A percentile compares a stretch with the other conserved stretches of the same genome.
phyloP scores from a whole-genome alignment of 148 eudicot genomes.

The Rhododendron ovatum region DNA sequence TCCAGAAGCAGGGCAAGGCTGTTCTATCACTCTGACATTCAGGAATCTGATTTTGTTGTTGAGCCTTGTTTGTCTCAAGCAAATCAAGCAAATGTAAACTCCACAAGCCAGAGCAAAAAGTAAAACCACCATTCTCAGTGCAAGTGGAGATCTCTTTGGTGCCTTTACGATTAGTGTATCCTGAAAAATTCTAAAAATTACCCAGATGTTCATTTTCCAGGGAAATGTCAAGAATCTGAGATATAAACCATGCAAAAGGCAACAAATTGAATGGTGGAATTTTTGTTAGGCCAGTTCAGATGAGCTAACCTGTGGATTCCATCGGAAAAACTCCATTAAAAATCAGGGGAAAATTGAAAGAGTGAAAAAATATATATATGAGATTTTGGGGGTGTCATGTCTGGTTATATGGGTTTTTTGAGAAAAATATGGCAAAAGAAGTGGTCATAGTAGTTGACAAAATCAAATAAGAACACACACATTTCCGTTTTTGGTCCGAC shows the following conservation, averaged over 20 bases:
- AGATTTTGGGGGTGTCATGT: constrained; percentile 8
- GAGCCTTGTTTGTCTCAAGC: constrained; percentile 30
- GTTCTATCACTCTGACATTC: constrained; percentile 27
- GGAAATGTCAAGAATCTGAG: not conserved
- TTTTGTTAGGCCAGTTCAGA: not conserved
- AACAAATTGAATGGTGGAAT: not conserved
- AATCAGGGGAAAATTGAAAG: not conserved
- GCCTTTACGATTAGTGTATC: constrained; percentile 35
- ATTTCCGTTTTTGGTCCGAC: not conserved
- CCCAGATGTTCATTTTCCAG: not conserved
- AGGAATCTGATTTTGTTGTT: constrained; percentile 17
- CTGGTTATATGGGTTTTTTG: not conserved
- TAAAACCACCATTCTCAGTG: constrained; percentile 48
- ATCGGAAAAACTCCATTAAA: constrained; percentile 22
- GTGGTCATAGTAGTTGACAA: constrained; percentile 18
- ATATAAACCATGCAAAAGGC: not conserved
- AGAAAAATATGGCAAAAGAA: constrained; percentile 34
- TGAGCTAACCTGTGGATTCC: constrained; percentile 16
- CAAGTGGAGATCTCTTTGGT: constrained; percentile 56
- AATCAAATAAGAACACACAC: constrained; percentile 2
- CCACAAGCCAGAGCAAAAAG: constrained; percentile 54
- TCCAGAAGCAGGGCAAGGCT: constrained; percentile 17
- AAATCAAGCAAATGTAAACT: constrained; percentile 44
- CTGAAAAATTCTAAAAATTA: constrained; percentile 21
- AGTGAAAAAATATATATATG: not conserved